These are phyloP conservation scores for Microbotryum scabiosae DNA, from an alignment of 1,284 basidiomycete genomes.

Conservation along the genomic window DNA sequence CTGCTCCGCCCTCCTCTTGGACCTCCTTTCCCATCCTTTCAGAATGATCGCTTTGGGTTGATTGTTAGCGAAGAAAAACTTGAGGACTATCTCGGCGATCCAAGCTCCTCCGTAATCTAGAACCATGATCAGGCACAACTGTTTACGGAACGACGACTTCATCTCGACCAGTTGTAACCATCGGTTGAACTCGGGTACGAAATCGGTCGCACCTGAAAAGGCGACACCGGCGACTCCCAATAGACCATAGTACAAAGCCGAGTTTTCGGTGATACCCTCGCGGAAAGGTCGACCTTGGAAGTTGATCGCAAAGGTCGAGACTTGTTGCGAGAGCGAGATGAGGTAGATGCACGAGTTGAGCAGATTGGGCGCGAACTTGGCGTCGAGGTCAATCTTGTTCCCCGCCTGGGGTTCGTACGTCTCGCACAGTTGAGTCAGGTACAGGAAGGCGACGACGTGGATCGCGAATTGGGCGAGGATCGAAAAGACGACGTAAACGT, in stretches of 20 bases:
- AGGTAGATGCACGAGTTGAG: conserved; percentile 93
- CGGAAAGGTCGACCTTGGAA: conserved; percentile 96
- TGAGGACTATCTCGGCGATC: conserved; percentile 72
- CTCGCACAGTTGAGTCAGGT: conserved; percentile 79
- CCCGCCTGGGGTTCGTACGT: conserved; percentile 62
- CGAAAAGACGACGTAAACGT: conserved; percentile 81
- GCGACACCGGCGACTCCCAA: conserved; percentile 74
- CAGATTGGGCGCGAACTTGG: conserved; percentile 85
- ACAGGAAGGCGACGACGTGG: conserved; percentile 77
- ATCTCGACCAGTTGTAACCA: conserved; percentile 98
- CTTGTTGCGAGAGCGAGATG: conserved; percentile 84
- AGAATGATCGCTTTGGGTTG: conserved; percentile 23
- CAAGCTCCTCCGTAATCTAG: conserved; percentile 84
- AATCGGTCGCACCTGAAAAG: conserved; percentile 76
- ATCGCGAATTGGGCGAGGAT: conserved; percentile 84
- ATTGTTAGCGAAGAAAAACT: conserved; percentile 77
- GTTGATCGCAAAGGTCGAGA: conserved; percentile 93
- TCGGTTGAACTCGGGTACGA: conserved; percentile 87
- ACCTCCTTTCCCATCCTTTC: conserved; percentile 9
- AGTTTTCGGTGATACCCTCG: conserved; percentile 87
- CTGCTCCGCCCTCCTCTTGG: not conserved
- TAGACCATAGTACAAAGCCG: conserved; percentile 81
- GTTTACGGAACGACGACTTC: conserved; percentile 75
- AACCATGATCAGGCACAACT: conserved; percentile 69
- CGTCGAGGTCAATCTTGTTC: conserved; percentile 68